A percentile compares a stretch with the other conserved stretches of the same genome.
phyloP scores from a whole-genome alignment of 1,139 yeast genomes.

The Diutina catenulata region DNA sequence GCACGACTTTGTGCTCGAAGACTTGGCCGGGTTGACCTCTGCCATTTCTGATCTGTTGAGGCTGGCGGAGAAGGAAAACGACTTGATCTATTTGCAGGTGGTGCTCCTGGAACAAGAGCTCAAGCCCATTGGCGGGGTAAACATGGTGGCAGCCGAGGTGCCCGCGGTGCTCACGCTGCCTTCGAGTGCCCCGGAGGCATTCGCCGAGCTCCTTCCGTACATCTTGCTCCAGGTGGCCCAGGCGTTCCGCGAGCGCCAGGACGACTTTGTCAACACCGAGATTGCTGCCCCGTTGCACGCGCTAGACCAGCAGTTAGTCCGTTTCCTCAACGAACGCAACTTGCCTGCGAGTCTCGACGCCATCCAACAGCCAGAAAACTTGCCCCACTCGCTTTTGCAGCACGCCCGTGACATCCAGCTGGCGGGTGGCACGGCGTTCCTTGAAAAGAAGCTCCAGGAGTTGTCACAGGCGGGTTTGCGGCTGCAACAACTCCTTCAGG shows the following conservation, averaged over 20 bases:
- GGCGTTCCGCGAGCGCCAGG: constrained; percentile 59
- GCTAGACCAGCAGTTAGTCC: constrained; percentile 35
- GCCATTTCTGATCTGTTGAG: constrained; percentile 35
- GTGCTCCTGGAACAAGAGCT: constrained; percentile 41
- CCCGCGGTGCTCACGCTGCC: constrained; percentile 18
- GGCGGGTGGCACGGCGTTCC: constrained; percentile 37
- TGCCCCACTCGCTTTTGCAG: constrained; percentile 46
- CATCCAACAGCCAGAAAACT: constrained; percentile 46
- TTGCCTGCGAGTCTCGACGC: constrained; percentile 59
- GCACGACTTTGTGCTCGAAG: constrained; percentile 29
- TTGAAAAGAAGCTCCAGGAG: constrained; percentile 35
- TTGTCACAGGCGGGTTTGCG: constrained; percentile 30
- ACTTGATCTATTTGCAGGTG: constrained; percentile 57
- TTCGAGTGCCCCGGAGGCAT: constrained; percentile 10
- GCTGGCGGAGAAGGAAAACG: constrained; percentile 67
- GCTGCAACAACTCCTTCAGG: constrained; percentile 25
- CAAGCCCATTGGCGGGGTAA: constrained; percentile 34
- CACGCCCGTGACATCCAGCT: constrained; percentile 45
- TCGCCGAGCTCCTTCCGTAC: constrained; percentile 53
- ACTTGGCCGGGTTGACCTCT: constrained; percentile 32
- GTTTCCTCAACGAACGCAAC: constrained; percentile 30
- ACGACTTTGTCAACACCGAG: constrained; percentile 38
- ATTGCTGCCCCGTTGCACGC: constrained; percentile 41
- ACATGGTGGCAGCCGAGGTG: constrained; percentile 42
- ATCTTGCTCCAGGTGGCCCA: constrained; percentile 54